Percentiles rank a stretch among this genome's conserved stretches.
phyloP scores from a whole-genome alignment of 805 yeast genomes.

The Komagataella populi region DNA sequence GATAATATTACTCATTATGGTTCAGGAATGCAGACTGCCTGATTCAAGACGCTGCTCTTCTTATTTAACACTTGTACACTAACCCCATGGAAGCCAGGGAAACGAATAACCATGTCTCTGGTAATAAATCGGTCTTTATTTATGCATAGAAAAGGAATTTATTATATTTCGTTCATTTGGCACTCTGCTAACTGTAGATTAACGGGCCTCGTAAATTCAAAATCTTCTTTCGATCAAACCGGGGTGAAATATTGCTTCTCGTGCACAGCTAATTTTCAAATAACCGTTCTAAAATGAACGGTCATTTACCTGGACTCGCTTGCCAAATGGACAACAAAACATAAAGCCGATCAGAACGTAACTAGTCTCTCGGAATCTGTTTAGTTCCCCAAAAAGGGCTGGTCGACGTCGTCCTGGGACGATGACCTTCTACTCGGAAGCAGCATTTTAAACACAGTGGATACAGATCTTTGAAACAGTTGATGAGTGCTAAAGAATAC shows the following conservation, averaged over 20 bases:
- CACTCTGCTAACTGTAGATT: neutral
- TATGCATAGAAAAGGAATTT: neutral
- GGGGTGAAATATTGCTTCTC: neutral
- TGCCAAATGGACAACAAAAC: neutral
- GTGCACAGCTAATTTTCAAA: neutral
- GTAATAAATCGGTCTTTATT: neutral
- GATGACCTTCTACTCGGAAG: neutral
- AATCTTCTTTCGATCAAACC: neutral
- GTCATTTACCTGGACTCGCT: neutral
- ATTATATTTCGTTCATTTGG: neutral
- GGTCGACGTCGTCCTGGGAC: neutral
- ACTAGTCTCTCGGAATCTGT: neutral
- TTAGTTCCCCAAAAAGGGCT: neutral
- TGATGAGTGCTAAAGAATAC: constrained; percentile 5
- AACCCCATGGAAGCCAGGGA: neutral
- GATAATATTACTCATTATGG: neutral
- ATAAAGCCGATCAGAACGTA: neutral
- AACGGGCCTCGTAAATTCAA: neutral
- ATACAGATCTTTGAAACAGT: neutral
- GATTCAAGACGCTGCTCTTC: neutral
- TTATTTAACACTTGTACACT: neutral
- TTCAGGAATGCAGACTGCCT: neutral
- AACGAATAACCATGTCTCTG: neutral
- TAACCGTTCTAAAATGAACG: neutral
- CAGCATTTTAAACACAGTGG: neutral